These are phyloP conservation scores for Lignosus rhinocerotis DNA, from an alignment of 1,284 basidiomycete species.

Conservation along the genomic window DNA sequence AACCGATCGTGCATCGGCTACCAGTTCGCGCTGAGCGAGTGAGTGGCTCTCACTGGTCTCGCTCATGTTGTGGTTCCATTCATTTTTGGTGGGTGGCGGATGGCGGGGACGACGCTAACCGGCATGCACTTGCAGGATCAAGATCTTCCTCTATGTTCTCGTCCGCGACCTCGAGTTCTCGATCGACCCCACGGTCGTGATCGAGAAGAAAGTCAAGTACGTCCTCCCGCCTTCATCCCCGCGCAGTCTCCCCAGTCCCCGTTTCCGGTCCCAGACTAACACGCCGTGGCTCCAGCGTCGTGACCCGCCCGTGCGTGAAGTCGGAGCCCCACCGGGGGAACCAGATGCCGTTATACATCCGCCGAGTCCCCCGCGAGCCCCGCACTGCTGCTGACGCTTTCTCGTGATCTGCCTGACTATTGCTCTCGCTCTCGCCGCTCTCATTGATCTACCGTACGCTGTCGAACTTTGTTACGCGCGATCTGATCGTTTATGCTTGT, in stretches of 20 bases:
- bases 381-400: neutral
- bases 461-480: too few relatives aligned
- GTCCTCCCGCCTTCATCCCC: slow-evolving; percentile 27
- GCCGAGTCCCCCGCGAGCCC: slow-evolving; percentile 18
- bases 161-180: slow-evolving; percentile 57
- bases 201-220: slow-evolving; percentile 67
- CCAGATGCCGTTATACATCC: slow-evolving; percentile 56
- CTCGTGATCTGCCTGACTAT: too few relatives aligned
- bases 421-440: too few relatives aligned
- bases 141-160: slow-evolving; percentile 59
- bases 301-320: slow-evolving; percentile 56
- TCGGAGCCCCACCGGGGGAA: slow-evolving; percentile 49
- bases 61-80: too few relatives aligned
- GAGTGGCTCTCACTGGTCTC: too few relatives aligned
- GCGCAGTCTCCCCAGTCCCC: slow-evolving; percentile 4
- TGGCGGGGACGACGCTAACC: neutral
- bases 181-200: slow-evolving; percentile 50
- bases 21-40: slow-evolving; percentile 71
- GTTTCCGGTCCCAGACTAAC: neutral
- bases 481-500: too few relatives aligned
- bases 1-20: slow-evolving; percentile 73
- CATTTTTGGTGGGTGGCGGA: too few relatives aligned
- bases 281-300: slow-evolving; percentile 40
- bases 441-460: too few relatives aligned
- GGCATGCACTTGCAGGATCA: slow-evolving; percentile 44